Evolutionary conservation across 495 filamentous ascomycete species (phyloP).

Genomic region (Neurospora tetraspora): DNA sequence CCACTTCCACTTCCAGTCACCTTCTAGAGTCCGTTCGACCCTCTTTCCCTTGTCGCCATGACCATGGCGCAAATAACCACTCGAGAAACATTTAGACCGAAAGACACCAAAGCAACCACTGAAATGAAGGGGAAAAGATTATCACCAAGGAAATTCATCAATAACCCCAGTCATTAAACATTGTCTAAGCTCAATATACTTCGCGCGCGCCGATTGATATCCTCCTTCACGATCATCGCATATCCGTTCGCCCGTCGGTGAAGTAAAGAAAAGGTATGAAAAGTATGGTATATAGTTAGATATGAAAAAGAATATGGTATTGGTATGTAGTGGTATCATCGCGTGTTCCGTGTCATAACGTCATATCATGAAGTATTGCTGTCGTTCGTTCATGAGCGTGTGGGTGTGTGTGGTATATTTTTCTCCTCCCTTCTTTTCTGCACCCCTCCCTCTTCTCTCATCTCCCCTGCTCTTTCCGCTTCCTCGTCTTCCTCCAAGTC

Average conservation of each 20-base stretch:
- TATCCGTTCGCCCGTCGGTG: background rate
- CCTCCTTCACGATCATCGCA: background rate
- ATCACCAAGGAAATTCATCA: background rate
- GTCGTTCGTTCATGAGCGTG: background rate
- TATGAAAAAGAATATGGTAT: background rate
- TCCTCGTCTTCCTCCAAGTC: background rate
- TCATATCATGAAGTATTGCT: background rate
- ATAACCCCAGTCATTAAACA: background rate
- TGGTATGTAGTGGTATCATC: background rate
- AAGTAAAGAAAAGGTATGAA: background rate
- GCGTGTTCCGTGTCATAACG: background rate
- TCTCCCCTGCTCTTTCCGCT: background rate
- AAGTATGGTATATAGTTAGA: background rate
- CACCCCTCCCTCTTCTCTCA: background rate
- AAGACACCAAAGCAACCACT: background rate
- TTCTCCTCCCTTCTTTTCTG: background rate
- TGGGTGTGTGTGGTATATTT: background rate
- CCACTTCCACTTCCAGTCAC: background rate
- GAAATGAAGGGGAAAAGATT: background rate
- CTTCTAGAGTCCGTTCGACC: background rate
- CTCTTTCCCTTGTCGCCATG: background rate
- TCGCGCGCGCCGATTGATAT: background rate
- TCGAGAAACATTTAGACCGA: background rate
- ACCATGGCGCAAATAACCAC: background rate
- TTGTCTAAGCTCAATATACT: background rate